Evolutionary conservation across 805 yeast genomes (phyloP).

Genomic region (Schizosaccharomyces osmophilus): DNA sequence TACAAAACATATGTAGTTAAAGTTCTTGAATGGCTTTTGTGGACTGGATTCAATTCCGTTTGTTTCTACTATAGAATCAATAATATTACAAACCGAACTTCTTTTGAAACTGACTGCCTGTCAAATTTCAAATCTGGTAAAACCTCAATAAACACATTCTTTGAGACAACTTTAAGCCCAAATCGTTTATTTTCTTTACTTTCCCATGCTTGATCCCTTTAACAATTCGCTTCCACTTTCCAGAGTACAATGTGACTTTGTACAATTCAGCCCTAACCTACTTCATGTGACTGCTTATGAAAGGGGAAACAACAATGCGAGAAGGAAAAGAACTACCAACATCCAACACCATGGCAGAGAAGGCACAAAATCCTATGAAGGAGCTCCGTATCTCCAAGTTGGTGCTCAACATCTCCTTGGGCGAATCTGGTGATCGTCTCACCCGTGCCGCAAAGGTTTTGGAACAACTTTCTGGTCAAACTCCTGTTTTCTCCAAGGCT

Average conservation of each 20-base stretch:
- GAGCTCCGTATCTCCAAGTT: conserved; percentile 97
- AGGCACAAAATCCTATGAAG: conserved; percentile 67
- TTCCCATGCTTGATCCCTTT: no score
- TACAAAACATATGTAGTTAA: no score
- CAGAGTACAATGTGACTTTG: background rate
- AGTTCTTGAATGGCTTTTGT: no score
- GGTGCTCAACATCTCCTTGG: conserved; percentile 98
- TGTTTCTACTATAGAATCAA: no score
- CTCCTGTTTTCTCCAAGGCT: conserved; percentile 99
- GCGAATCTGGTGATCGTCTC: conserved; percentile 99
- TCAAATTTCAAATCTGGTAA: no score
- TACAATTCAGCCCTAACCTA: background rate
- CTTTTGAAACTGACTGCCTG: no score
- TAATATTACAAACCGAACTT: no score
- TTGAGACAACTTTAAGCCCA: no score
- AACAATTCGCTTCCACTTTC: background rate
- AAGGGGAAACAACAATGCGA: background rate
- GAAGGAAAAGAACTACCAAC: background rate
- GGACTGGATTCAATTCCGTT: no score
- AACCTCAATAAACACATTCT: no score
- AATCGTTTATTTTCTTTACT: no score
- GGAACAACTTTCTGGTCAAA: conserved; percentile 99
- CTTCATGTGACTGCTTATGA: background rate
- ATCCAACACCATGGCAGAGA: conserved; percentile 4
- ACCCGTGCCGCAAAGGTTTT: conserved; percentile 99